Percentiles rank a stretch among this genome's conserved stretches.
These are phyloP conservation scores for Pichia thaimueangensis DNA, from an alignment of 805 yeast species.

Conservation along the genomic window DNA sequence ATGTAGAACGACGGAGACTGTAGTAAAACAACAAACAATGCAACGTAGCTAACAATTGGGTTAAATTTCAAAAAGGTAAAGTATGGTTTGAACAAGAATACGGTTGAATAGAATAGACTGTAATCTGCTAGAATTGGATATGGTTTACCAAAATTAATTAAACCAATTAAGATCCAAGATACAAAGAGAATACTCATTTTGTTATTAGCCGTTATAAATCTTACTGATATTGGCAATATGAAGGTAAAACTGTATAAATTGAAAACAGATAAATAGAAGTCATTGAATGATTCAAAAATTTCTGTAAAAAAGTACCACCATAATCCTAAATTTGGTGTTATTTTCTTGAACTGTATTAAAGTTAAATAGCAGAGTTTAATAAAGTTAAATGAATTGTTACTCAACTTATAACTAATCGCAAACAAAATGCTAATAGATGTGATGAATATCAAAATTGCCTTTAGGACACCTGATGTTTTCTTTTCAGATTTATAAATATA, in stretches of 20 bases:
- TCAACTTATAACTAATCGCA: conserved; percentile 33
- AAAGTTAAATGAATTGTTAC: conserved; percentile 37
- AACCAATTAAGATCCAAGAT: conserved; percentile 34
- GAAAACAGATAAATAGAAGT: conserved; percentile 79
- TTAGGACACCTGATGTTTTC: conserved; percentile 13
- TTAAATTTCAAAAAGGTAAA: conserved; percentile 25
- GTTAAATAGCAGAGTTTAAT: conserved; percentile 52
- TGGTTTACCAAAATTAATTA: conserved; percentile 61
- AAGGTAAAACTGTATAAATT: conserved; percentile 65
- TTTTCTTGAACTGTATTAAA: conserved; percentile 54
- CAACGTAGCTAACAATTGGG: conserved; percentile 24
- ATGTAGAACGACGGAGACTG: conserved; percentile 87
- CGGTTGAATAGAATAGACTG: conserved; percentile 33
- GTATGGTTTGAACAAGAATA: conserved; percentile 26
- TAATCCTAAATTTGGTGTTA: conserved; percentile 84
- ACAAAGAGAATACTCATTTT: conserved; percentile 25
- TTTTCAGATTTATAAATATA: conserved; percentile 13
- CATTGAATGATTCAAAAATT: conserved; percentile 82
- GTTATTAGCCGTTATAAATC: conserved; percentile 36
- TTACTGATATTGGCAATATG: conserved; percentile 64
- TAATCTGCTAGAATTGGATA: conserved; percentile 83
- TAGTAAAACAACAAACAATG: conserved; percentile 34
- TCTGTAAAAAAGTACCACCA: conserved; percentile 99
- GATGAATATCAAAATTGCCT: conserved; percentile 26
- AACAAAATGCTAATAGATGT: conserved; percentile 27